Evolutionary conservation across 495 filamentous ascomycete species (phyloP).

Genomic region (Podospora tetraspora): DNA sequence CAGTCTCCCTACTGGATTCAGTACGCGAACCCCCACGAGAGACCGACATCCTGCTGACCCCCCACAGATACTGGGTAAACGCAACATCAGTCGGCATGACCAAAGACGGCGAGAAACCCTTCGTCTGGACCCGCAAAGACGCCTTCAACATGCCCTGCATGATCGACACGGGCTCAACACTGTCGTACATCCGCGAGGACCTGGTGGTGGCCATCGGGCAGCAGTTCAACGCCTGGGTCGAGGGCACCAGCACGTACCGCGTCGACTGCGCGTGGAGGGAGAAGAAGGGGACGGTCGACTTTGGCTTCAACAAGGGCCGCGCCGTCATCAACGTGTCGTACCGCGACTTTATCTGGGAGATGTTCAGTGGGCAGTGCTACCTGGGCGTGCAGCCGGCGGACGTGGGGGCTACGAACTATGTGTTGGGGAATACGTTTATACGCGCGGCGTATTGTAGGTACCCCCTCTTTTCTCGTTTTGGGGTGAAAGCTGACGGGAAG

Average conservation of each 20-base stretch:
- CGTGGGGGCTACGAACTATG: constrained; percentile 28
- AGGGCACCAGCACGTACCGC: constrained; percentile 33
- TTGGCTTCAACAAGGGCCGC: constrained; percentile 40
- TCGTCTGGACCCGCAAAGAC: constrained; percentile 27
- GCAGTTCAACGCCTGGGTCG: constrained; percentile 31
- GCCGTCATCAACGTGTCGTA: constrained; percentile 41
- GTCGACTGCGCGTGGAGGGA: constrained; percentile 36
- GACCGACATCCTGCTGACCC: neutral
- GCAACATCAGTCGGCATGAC: constrained; percentile 38
- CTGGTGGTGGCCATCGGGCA: constrained; percentile 34
- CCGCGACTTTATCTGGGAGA: constrained; percentile 41
- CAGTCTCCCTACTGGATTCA: constrained; percentile 35
- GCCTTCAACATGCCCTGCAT: constrained; percentile 35
- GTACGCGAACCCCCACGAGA: constrained; percentile 7
- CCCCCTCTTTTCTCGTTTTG: neutral
- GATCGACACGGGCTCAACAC: constrained; percentile 40
- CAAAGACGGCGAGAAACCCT: constrained; percentile 24
- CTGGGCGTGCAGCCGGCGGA: constrained; percentile 40
- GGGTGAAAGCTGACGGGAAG: neutral
- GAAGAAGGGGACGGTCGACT: constrained; percentile 36
- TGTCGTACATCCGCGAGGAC: constrained; percentile 37
- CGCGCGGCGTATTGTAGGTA: constrained; percentile 40
- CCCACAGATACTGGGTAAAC: constrained; percentile 39
- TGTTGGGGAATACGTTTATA: constrained; percentile 42
- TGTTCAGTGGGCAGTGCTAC: constrained; percentile 34